Conservation (phyloP, 2,329 filamentous ascomycete genomes). For the Botrytis byssoidea region DNA sequence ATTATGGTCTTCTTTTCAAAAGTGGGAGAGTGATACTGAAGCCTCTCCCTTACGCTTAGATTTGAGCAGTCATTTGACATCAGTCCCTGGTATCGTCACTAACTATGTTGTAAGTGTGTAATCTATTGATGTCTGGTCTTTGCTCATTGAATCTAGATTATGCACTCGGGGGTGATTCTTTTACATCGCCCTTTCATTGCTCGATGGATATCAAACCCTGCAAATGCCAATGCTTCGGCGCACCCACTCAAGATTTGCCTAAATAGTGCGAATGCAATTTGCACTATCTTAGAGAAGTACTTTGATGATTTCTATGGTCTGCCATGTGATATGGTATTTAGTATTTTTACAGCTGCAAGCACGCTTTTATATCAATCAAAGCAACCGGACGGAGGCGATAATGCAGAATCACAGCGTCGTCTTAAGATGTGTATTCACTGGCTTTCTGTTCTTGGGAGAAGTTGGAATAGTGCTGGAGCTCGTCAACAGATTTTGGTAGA, state of each 20-base stretch:
- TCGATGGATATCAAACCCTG: conserved; percentile 28
- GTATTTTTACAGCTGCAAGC: conserved; percentile 37
- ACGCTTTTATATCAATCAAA: conserved; percentile 34
- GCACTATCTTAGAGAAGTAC: conserved; percentile 35
- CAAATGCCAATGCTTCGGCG: conserved; percentile 17
- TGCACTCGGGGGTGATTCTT: conserved; percentile 34
- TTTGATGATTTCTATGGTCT: conserved; percentile 32
- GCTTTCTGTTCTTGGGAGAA: conserved; percentile 36
- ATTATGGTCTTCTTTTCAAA: conserved; percentile 29
- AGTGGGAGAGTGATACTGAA: conserved; percentile 34
- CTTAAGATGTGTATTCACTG: conserved; percentile 37
- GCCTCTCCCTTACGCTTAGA: conserved; percentile 34
- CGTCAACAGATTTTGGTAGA: conserved; percentile 35
- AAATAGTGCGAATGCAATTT: conserved; percentile 36
- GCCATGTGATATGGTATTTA: conserved; percentile 38
- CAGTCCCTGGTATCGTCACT: conserved; percentile 34
- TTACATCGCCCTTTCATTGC: conserved; percentile 37
- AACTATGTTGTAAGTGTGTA: conserved; percentile 34
- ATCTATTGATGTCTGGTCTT: neutral
- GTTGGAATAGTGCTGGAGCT: conserved; percentile 37
- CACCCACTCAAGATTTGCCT: conserved; percentile 33
- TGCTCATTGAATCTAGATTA: conserved; percentile 26
- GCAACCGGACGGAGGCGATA: conserved; percentile 20
- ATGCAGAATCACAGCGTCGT: conserved; percentile 27
- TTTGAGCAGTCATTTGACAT: conserved; percentile 30